These are phyloP conservation scores for Xylariales sp. DNA, from an alignment of 2,329 filamentous ascomycete genomes.

Conservation along the genomic window DNA sequence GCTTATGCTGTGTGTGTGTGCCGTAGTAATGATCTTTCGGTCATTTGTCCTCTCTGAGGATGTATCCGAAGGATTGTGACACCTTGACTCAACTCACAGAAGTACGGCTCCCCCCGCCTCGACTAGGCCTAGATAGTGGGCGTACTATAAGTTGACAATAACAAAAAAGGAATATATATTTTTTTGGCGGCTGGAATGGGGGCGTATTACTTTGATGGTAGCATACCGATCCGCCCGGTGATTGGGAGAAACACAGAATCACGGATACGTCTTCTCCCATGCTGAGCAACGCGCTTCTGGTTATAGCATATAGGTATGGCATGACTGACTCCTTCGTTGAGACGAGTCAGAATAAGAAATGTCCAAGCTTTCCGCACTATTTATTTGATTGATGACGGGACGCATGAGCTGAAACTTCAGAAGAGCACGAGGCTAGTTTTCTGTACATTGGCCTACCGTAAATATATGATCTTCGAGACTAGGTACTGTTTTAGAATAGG, in stretches of 20 bases:
- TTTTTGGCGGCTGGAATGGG: constrained; percentile 21
- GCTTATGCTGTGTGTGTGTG: not conserved
- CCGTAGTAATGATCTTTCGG: not conserved
- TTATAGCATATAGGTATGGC: not conserved
- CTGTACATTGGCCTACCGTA: not conserved
- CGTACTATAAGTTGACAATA: not conserved
- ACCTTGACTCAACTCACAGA: constrained; percentile 2
- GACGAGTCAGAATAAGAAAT: not conserved
- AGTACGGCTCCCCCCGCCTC: not conserved
- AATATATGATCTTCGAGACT: not conserved
- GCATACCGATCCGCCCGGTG: constrained; percentile 1
- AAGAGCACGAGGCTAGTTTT: constrained; percentile 13
- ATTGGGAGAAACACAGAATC: not conserved
- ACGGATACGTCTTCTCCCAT: constrained; percentile 3
- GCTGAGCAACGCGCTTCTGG: constrained; percentile 7
- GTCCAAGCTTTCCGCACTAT: constrained; percentile 1
- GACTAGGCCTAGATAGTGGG: not conserved
- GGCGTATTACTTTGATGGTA: constrained; percentile 12
- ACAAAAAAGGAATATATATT: constrained; percentile 8
- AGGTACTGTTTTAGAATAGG: constrained; percentile 6
- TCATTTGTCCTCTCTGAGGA: constrained; percentile 1
- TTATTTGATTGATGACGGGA: constrained; percentile 1
- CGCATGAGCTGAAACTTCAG: constrained; percentile 8
- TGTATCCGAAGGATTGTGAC: constrained; percentile 17
- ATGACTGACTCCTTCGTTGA: not conserved